Percentiles rank a stretch among this genome's conserved stretches.
Evolutionary conservation across 2,329 filamentous ascomycete genomes (phyloP).

Genomic region (Alternaria alternata): DNA sequence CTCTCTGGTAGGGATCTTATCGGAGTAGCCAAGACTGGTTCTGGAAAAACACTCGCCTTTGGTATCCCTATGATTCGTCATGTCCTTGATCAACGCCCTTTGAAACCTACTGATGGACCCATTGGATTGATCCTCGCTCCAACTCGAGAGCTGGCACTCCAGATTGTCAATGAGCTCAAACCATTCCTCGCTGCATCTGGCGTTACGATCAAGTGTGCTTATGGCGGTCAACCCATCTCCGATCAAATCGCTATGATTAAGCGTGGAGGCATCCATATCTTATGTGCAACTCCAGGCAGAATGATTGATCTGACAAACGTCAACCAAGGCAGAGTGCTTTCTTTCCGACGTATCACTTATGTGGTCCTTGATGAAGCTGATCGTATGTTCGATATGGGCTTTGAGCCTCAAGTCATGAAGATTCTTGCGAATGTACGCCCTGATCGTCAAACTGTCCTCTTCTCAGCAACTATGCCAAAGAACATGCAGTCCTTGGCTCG

Average conservation of each 20-base stretch:
- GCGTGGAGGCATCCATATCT: constrained; percentile 91
- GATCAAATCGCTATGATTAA: constrained; percentile 98
- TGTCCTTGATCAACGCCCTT: constrained; percentile 87
- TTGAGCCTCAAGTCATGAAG: constrained; percentile 97
- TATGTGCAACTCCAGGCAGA: constrained; percentile 86
- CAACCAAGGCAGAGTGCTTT: constrained; percentile 93
- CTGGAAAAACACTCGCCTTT: constrained; percentile 96
- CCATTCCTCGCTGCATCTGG: constrained; percentile 89
- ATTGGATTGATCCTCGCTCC: constrained; percentile 91
- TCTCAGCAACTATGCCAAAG: constrained; percentile 94
- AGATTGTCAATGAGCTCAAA: constrained; percentile 94
- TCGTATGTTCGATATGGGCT: constrained; percentile 99
- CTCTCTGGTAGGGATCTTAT: constrained; percentile 97
- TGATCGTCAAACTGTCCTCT: constrained; percentile 91
- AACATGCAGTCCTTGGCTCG: constrained; percentile 91
- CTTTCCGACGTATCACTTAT: constrained; percentile 87
- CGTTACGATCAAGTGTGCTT: constrained; percentile 88
- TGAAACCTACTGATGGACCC: constrained; percentile 86
- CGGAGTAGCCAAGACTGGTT: constrained; percentile 96
- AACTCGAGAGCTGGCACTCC: constrained; percentile 89
- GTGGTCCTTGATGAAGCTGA: constrained; percentile 97
- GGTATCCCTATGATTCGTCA: constrained; percentile 96
- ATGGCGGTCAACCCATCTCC: constrained; percentile 94
- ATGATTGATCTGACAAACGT: constrained; percentile 95
- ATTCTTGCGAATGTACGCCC: constrained; percentile 92